Evolutionary conservation across 164 flowering plant genomes (phyloP), one percentile per base, ranked within the genome.

Genomic region (Brasenia schreberi): DNA sequence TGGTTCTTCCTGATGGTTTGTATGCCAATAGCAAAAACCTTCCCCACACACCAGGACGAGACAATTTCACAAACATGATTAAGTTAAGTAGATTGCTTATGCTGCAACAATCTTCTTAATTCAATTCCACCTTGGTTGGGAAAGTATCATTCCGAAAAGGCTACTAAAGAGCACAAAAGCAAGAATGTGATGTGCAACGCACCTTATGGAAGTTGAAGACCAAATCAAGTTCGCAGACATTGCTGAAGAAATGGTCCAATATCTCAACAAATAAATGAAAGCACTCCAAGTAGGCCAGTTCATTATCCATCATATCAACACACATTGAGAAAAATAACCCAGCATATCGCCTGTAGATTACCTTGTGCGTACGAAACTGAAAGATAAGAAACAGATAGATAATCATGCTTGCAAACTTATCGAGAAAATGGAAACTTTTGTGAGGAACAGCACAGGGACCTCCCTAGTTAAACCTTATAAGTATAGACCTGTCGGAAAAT

Each of bases 151-250:
- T 2, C 39, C 39, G 39, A 33, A 33, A 33, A 33, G 7, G 18
- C 18, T 61, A 61, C 17, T 12, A 23, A 61, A 61, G 18, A 61
- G 33, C 10, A 61, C 7, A 61, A 18, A 61, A 18, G 12, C 9
- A 11, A 61, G 27, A 23, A 18, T 18, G 18, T 18, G 18, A 61
- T 18, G 10, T 61, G 16, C 16, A 16, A 71, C 89, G 52, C 61
- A 89, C 99, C 97, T 95, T 95, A 79, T 95, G 99, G 69, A 95
- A 95, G 76, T 95, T 95, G 66, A 95, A 95, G 4, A 95, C 99
- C 84, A 95, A 84, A 79, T 92, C 99, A 9, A 95, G 97, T 87
- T 95, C 97, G 62, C 99, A 95, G 3, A 95, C 99, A 75, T 92
- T 95, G 91, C 99, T 95, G 87, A 92, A 95, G 79, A 95, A 95